Evolutionary conservation across 2,329 filamentous ascomycete genomes (phyloP), one percentile per base, ranked within the genome.

Genomic region (Knufia petricola): DNA sequence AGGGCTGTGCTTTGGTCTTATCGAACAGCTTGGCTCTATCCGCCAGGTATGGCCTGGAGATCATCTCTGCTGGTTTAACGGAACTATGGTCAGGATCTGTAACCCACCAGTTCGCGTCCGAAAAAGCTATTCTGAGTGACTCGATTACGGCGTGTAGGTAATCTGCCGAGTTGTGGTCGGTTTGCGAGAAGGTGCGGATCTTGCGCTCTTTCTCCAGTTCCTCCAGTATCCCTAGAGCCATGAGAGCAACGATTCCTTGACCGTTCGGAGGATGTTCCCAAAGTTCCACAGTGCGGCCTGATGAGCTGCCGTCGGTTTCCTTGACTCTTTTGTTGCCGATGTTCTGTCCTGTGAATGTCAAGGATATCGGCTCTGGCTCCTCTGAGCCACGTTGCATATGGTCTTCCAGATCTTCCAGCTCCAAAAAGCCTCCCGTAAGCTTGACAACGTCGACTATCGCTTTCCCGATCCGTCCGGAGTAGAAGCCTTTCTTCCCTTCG

Each of bases 261-360:
- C 92, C 89, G 60, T 96, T 96, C 7, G 92, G 92, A 30, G 90
- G 89, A 63, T 96, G 90, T 62, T 98, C 92, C 90, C 90, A 96
- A 0, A 98, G 71, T 61, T 94, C 82, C 36, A 95, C 76, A 8
- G 54, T 52, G 40, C 57, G 51, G 3, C 49, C 48, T 3, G 52
- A 51, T 12, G 52, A 46, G 9, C 34, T 47, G n/a, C 53, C 52
- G 46, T 51, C 48, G 52, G 34, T 46, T 53, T 44, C 81, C 80
- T 10, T 71, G 65, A 44, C 73, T 69, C 20, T 64, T 59, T 50
- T 24, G 52, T 50, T 30, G 45, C 49, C 70, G 19, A 80, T 70
- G 15, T 72, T 71, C 59, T 87, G 84, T 7, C 84, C 83, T 0
- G 71, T 75, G 66, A 89, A 90, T 52, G 82, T 80, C 43, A 95